Base-by-base conservation (phyloP, 2,329 filamentous ascomycete genomes). In the Truncatella angustata region DNA sequence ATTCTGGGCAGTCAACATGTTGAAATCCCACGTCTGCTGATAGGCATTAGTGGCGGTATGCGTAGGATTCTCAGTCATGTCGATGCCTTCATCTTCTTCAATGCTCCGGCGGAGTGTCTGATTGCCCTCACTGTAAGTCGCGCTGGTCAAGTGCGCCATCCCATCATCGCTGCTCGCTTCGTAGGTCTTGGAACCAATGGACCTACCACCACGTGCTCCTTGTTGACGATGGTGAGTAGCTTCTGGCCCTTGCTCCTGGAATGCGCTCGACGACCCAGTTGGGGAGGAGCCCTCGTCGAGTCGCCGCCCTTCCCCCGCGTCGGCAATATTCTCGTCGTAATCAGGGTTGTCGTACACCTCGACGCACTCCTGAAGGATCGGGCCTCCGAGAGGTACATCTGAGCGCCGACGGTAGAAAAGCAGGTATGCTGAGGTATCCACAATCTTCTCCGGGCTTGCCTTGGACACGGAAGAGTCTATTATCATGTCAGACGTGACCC, bases 391-490 rank as follows among this genome's bases (percentile, higher is more conserved):
- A 56, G 91, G 88, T 56, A 71, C 72, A 6, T 81, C 78, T 4
- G 91, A 90, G 57, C 91, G 87, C 52, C 94, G 88, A 36, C 94
- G 90, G 73, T 99, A 99, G 77, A 99, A 99, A 30, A 99, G 79
- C 10, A 99, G 80, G 70, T 99, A 99, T 0, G 94, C 94, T 18
- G 88, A 86, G 14, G 82, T 73, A 4, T 90, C 88, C 4, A 96
- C 82, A 7, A 91, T 82, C 24, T 75, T 76, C 30, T 80, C 70
- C 0, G 84, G 76, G 54, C 89, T 81, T 24, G 81, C 77, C 59
- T 78, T 79, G 30, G 78, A 81, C 16, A 91, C 90, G 11, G 81
- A 83, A 6, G 90, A 88, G 71, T 97, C 92, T 96, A 62, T 14
- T 12, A 5, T 26, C 9, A 14, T 34, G 30, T 36, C 24, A 49